A percentile compares a stretch with the other conserved stretches of the same genome.
These are phyloP conservation scores for Tetrahymena elliotti DNA, from an alignment of 73 alveolate species.

Conservation along the genomic window DNA sequence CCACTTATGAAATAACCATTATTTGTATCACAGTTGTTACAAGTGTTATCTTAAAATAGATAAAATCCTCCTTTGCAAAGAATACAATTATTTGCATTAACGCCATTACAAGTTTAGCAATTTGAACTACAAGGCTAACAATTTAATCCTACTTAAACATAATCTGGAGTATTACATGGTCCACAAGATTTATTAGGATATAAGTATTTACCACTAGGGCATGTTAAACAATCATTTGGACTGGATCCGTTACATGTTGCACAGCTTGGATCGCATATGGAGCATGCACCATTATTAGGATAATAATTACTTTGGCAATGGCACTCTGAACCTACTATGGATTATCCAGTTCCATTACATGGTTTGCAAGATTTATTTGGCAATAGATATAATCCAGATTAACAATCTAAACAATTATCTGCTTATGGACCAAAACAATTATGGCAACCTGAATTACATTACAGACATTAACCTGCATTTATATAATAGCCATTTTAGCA, in stretches of 20 bases:
- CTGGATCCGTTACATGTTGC: not conserved
- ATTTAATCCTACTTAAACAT: too few species aligned
- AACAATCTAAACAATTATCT: not conserved
- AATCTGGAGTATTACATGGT: not conserved
- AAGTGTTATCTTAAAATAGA: too few species aligned
- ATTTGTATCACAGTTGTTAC: not conserved
- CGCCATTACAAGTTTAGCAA: not conserved
- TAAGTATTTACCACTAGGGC: not conserved
- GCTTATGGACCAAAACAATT: not conserved
- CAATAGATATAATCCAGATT: not conserved
- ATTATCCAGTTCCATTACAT: not conserved
- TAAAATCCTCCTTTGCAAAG: not conserved
- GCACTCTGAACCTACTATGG: not conserved
- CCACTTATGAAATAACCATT: not conserved
- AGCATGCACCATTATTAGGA: not conserved
- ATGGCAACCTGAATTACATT: not conserved
- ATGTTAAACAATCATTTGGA: not conserved
- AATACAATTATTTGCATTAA: not conserved
- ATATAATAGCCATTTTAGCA: not conserved
- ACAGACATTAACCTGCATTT: not conserved
- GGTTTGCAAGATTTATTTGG: not conserved
- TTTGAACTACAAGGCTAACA: not conserved
- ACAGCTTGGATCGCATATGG: not conserved
- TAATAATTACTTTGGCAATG: not conserved
- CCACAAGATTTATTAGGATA: not conserved